A percentile compares a stretch with the other conserved stretches of the same genome.
These are phyloP conservation scores for Aphanomyces euteiches DNA, from an alignment of 352 stramenopile genomes.

Conservation along the genomic window DNA sequence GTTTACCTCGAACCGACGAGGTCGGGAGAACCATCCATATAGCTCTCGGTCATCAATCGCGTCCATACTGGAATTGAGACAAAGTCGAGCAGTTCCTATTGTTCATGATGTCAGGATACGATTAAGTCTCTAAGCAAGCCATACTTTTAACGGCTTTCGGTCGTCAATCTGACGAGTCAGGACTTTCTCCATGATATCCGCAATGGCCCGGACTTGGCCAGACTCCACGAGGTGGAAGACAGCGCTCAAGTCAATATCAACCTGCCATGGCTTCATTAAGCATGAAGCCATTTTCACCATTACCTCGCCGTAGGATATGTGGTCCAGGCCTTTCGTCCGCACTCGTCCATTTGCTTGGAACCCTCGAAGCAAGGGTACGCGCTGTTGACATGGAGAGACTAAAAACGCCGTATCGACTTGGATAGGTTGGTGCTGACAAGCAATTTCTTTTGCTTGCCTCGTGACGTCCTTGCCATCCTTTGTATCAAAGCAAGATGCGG, in stretches of 20 bases:
- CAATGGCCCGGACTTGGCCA: conserved; percentile 82
- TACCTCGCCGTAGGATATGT: conserved; percentile 85
- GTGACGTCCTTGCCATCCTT: conserved; percentile 74
- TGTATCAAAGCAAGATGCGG: conserved; percentile 3
- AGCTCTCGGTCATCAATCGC: conserved; percentile 51
- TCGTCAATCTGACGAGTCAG: conserved; percentile 55
- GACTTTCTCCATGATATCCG: conserved; percentile 55
- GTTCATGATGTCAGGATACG: neutral
- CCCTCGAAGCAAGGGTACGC: conserved; percentile 49
- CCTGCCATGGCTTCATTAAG: conserved; percentile 34
- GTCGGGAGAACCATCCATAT: conserved; percentile 69
- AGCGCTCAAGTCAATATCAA: conserved; percentile 77
- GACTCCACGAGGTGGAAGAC: conserved; percentile 88
- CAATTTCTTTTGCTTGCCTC: conserved; percentile 88
- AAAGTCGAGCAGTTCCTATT: conserved; percentile 55
- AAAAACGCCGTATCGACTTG: conserved; percentile 51
- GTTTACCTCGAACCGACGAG: conserved; percentile 75
- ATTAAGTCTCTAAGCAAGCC: conserved; percentile 34
- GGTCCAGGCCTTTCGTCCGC: conserved; percentile 58
- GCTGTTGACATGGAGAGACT: conserved; percentile 37
- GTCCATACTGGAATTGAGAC: conserved; percentile 69
- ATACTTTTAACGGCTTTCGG: conserved; percentile 32
- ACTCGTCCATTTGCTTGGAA: conserved; percentile 78
- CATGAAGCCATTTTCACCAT: neutral
- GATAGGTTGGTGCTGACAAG: conserved; percentile 53